Percentiles rank a stretch among this genome's conserved stretches.
These are phyloP conservation scores for Chalaropsis thielavioides DNA, from an alignment of 2,329 filamentous ascomycete species.

Conservation along the genomic window DNA sequence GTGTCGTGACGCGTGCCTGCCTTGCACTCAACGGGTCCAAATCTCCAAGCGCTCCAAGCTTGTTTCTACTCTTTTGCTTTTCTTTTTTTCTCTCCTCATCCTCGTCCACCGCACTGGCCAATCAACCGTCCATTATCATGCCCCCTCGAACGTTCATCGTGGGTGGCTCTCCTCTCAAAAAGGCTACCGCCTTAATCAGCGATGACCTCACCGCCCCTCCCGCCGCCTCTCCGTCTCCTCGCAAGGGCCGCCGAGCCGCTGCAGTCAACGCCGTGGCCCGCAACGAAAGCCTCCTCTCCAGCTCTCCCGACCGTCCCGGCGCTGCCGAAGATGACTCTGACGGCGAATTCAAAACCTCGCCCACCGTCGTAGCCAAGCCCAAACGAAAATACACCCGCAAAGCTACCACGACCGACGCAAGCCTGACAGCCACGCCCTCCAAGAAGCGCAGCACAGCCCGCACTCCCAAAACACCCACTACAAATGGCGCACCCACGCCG, in stretches of 20 bases:
- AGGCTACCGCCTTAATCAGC: background rate
- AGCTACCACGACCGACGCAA: slow-evolving; percentile 12
- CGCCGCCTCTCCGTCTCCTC: slow-evolving; percentile 7
- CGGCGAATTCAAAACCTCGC: slow-evolving; percentile 9
- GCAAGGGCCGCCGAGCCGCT: slow-evolving; percentile 10
- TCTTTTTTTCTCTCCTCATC: no score
- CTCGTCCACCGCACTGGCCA: background rate
- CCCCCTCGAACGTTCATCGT: slow-evolving; percentile 13
- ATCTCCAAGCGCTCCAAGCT: no score
- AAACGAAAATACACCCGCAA: slow-evolving; percentile 11
- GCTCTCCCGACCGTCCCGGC: slow-evolving; percentile 7
- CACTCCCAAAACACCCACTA: slow-evolving; percentile 21
- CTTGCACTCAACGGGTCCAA: slow-evolving; percentile 9
- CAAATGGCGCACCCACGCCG: slow-evolving; percentile 37
- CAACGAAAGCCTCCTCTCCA: slow-evolving; percentile 7
- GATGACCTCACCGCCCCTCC: slow-evolving; percentile 1
- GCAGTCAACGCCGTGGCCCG: background rate
- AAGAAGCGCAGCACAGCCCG: slow-evolving; percentile 26
- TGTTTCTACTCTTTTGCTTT: background rate
- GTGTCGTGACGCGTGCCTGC: background rate
- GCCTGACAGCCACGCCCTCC: slow-evolving; percentile 23
- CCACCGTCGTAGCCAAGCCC: background rate
- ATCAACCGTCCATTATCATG: background rate
- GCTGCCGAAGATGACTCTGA: slow-evolving; percentile 11
- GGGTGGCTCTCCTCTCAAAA: slow-evolving; percentile 19